Evolutionary conservation across 805 yeast genomes (phyloP).

Genomic region (Sporopachydermia lactativora): DNA sequence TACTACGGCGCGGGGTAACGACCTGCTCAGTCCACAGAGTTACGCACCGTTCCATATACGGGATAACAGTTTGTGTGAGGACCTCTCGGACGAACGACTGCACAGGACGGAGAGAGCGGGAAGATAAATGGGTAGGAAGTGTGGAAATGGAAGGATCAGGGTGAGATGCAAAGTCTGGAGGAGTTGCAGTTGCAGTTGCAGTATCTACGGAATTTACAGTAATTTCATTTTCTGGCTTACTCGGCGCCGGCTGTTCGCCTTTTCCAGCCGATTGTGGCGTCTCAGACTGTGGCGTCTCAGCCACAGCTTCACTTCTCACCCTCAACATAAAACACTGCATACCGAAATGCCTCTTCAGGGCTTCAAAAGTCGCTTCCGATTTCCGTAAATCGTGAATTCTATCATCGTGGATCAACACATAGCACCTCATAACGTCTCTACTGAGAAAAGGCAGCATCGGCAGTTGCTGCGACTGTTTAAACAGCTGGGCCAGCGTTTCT

Average conservation of each 20-base stretch:
- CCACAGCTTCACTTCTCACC: conserved; percentile 5
- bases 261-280: conserved; percentile 7
- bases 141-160: no score
- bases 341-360: conserved; percentile 25
- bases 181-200: conserved; percentile 8
- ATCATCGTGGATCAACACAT: conserved; percentile 34
- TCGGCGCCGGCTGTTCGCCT: conserved; percentile 7
- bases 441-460: conserved; percentile 50
- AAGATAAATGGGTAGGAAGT: no score
- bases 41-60: conserved; percentile 79
- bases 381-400: conserved; percentile 29
- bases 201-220: conserved; percentile 13
- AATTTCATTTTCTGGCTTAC: conserved; percentile 5
- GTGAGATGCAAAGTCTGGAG: conserved; percentile 12
- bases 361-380: conserved; percentile 25
- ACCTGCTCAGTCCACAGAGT: conserved; percentile 75
- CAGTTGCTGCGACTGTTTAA: conserved; percentile 26
- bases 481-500: conserved; percentile 35
- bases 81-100: conserved; percentile 30
- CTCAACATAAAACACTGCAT: conserved; percentile 17
- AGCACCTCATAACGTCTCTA: conserved; percentile 43
- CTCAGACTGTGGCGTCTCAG: not conserved
- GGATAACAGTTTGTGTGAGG: conserved; percentile 39
- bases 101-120: conserved; percentile 29
- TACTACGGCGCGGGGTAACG: conserved; percentile 60